A percentile compares a stretch with the other conserved stretches of the same genome.
These are phyloP conservation scores for Batrachochytrium dendrobatidis DNA, from an alignment of 371 early-diverging fungal genomes.

Conservation along the genomic window DNA sequence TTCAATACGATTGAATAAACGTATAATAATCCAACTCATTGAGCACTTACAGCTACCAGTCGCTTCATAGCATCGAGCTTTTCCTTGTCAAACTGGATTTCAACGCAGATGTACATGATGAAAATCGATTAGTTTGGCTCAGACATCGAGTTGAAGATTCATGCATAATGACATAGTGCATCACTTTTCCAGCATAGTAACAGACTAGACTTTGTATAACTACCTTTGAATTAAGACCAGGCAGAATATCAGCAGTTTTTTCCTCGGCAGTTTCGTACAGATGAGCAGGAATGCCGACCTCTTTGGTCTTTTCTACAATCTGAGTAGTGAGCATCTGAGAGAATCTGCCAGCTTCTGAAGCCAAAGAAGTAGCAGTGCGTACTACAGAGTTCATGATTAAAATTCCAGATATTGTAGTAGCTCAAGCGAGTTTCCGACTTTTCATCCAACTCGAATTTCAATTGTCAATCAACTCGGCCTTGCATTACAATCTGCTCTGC, in stretches of 20 bases:
- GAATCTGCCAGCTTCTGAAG: conserved; percentile 74
- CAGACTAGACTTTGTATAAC: too few relatives aligned
- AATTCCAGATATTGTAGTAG: too few relatives aligned
- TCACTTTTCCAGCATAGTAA: background rate
- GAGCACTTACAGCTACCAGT: conserved; percentile 72
- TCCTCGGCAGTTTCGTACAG: conserved; percentile 84
- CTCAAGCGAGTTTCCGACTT: too few relatives aligned
- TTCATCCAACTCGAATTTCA: too few relatives aligned
- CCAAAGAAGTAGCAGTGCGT: conserved; percentile 59
- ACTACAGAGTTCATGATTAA: conserved; percentile 25
- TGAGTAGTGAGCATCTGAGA: conserved; percentile 79
- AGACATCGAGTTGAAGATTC: too few relatives aligned
- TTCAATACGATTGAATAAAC: too few relatives aligned
- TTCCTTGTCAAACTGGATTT: conserved; percentile 70
- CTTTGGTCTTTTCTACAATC: conserved; percentile 77
- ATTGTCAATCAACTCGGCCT: too few relatives aligned
- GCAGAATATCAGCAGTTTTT: conserved; percentile 66
- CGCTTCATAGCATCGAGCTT: conserved; percentile 85
- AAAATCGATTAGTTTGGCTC: too few relatives aligned
- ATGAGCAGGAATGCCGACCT: conserved; percentile 69
- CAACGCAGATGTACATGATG: background rate
- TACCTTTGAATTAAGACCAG: conserved; percentile 67
- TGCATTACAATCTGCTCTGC: too few relatives aligned
- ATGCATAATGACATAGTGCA: background rate
- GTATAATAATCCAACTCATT: too few relatives aligned